Conservation (phyloP, 148 eudicot genomes). For the Heliamphora exappendiculata region DNA sequence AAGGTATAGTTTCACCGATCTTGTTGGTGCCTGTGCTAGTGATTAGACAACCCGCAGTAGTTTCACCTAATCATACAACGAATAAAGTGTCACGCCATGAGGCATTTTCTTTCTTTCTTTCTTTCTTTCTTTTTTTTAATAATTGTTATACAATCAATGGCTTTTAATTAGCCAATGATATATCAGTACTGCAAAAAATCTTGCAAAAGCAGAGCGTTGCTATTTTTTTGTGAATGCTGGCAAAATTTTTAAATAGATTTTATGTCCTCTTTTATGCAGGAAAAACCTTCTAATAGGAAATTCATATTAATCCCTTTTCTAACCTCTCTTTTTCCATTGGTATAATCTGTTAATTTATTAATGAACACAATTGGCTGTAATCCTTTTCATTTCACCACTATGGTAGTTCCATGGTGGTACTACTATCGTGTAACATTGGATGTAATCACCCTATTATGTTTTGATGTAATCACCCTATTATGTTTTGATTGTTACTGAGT, state of each 20-base stretch:
- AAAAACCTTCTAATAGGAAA: not conserved
- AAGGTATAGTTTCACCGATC: slow-evolving; percentile 46
- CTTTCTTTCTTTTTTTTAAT: too few relatives aligned
- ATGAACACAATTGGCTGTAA: not conserved
- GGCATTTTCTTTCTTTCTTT: not conserved
- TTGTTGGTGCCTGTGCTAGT: not conserved
- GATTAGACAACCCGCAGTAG: not conserved
- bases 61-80: not conserved
- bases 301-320: not conserved
- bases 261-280: not conserved
- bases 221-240: not conserved
- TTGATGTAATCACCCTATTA: not conserved
- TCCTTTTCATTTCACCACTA: not conserved
- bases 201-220: not conserved
- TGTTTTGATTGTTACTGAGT: slow-evolving; percentile 1
- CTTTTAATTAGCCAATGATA: not conserved
- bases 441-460: not conserved
- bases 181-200: not conserved
- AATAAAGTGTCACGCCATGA: not conserved
- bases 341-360: not conserved
- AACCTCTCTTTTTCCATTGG: not conserved
- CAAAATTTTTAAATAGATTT: not conserved
- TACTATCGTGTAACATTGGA: not conserved
- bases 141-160: too few relatives aligned
- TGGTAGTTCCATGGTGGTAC: not conserved